phyloP scores from a whole-genome alignment of 2,329 filamentous ascomycete genomes.

The Epichloe brachyelytri region DNA sequence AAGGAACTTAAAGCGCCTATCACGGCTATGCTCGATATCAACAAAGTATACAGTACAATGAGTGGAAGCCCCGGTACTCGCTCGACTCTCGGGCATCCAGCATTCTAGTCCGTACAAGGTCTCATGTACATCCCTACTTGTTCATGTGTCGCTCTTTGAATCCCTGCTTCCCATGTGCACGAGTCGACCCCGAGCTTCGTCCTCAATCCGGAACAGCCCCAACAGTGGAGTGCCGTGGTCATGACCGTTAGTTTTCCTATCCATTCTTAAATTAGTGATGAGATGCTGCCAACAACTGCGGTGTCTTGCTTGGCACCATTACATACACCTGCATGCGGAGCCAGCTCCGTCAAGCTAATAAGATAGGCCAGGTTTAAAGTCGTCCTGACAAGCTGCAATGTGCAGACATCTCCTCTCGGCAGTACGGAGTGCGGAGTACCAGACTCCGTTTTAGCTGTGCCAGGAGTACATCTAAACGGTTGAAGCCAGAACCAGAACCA shows the following conservation, averaged over 20 bases:
- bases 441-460: too few species aligned
- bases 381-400: background rate
- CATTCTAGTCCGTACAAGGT: background rate
- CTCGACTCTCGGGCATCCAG: background rate
- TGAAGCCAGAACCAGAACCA: slow-evolving; percentile 2
- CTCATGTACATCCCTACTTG: background rate
- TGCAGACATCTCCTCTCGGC: slow-evolving; percentile 13
- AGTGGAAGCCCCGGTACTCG: background rate
- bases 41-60: background rate
- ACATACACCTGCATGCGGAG: background rate
- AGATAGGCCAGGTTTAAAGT: background rate
- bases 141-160: background rate
- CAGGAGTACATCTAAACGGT: slow-evolving; percentile 13
- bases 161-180: slow-evolving; percentile 6
- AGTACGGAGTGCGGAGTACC: too few species aligned
- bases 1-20: slow-evolving; percentile 3
- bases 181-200: background rate
- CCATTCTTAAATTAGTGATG: background rate
- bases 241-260: too few species aligned
- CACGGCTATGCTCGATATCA: background rate
- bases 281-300: background rate
- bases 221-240: background rate
- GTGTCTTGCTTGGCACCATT: background rate
- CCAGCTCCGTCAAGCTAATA: background rate
- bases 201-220: background rate